phyloP scores from a whole-genome alignment of 148 eudicot species.

The Euryodendron excelsum region DNA sequence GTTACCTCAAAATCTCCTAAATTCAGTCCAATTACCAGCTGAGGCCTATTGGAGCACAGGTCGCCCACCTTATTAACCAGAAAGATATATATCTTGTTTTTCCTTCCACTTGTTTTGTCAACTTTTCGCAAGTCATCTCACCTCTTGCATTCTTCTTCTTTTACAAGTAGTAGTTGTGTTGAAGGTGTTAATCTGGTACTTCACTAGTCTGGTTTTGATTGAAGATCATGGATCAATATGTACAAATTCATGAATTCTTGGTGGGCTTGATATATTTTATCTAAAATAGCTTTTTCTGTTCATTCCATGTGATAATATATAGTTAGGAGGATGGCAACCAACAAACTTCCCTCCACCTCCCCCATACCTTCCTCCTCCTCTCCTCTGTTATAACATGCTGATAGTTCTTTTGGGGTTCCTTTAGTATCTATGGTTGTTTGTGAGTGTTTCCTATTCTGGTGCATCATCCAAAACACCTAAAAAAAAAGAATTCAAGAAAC shows the following conservation, averaged over 20 bases:
- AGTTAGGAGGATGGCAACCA: background rate
- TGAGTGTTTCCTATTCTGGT: conserved; percentile 8
- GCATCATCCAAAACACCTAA: too few relatives aligned
- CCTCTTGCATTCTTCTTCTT: conserved; percentile 10
- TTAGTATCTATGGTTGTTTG: background rate
- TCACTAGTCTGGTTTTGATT: conserved; percentile 1
- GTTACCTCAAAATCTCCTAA: conserved; percentile 34
- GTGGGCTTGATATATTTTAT: conserved; percentile 10
- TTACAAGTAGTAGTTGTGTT: conserved; percentile 3
- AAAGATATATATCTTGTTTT: background rate
- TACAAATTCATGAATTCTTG: conserved; percentile 33
- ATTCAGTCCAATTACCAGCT: conserved; percentile 32
- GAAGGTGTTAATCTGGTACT: conserved; percentile 19
- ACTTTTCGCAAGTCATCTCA: background rate
- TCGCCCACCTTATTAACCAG: conserved; percentile 37
- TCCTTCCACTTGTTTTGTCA: background rate
- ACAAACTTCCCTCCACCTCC: too few relatives aligned
- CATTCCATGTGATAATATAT: background rate
- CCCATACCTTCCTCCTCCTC: too few relatives aligned
- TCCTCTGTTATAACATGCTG: background rate
- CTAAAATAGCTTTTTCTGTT: conserved; percentile 4
- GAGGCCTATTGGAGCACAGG: conserved; percentile 44
- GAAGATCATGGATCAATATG: conserved; percentile 28
- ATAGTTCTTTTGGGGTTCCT: conserved; percentile 6
- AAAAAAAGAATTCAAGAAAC: background rate